Evolutionary conservation across 805 yeast species (phyloP), one percentile per base, ranked within the genome.

Genomic region (Wickerhamomyces pijperi): DNA sequence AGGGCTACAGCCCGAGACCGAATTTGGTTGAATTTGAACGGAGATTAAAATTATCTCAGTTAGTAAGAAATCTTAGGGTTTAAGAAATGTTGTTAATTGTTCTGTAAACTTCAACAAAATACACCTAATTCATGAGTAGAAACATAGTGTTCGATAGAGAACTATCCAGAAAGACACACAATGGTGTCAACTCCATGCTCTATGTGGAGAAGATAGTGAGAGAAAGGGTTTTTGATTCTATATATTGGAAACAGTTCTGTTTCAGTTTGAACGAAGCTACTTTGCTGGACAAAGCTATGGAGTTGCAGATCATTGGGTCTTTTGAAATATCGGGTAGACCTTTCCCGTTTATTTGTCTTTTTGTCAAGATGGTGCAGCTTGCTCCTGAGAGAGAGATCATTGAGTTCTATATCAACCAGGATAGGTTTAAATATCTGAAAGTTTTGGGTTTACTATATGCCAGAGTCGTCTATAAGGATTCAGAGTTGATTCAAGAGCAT

Each of bases 301-400:
- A 60, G 6, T 43, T 76, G 6, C 52, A 66, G 9, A 64, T 64
- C 37, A 56, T 84, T 4, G 90, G 85, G 0, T 79, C 82, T 0
- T 60, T 71, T n/a, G 72, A 70, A 37, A 61, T 67, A 14, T 63
- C 61, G 18, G 75, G 76, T 25, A 59, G 74, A 43, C 92, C 94
- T 0, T 65, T 82, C 15, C 79, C 78, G 13, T 86, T 85, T 48
- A 54, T 84, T n/a, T 78, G 94, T 51, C 66, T 94, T 35, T 56
- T 86, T 28, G 74, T 85, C 51, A 76, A 90, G 46, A 55, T 90
- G 42, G 64, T 88, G 4, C 94, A 90, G 56, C 58, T 92, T 15
- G 75, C 75, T 44, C 97, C 97, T 0, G 49, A 68, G 2, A 50
- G 53, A 11, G 82, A 75, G 4, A 73, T 84, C 4, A 52, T 83